Conservation (phyloP, 805 yeast genomes). For the Lipomyces sp. region DNA sequence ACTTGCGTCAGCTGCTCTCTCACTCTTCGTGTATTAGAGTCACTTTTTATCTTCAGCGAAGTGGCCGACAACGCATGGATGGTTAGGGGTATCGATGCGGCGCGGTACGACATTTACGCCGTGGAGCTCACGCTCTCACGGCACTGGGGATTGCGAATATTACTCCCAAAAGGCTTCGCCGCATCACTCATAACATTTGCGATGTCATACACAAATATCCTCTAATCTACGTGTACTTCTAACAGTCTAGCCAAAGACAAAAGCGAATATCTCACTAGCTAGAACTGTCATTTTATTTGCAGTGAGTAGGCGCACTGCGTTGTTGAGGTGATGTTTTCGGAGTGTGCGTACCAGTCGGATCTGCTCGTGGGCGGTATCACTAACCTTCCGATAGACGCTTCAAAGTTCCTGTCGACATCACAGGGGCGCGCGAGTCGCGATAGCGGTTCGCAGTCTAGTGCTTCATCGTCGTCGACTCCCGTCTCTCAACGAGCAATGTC, state of each 20-base stretch:
- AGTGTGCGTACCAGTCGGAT: conserved; percentile 18
- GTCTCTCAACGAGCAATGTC: conserved; percentile 12
- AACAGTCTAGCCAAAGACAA: neutral
- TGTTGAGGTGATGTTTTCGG: conserved; percentile 28
- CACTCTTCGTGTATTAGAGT: too few species aligned
- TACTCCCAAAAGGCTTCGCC: neutral
- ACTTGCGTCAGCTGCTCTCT: too few species aligned
- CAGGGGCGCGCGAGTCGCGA: conserved; percentile 19
- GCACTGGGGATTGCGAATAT: neutral
- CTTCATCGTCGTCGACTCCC: neutral
- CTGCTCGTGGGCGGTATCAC: neutral
- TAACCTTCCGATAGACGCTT: conserved; percentile 22
- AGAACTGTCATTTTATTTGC: neutral
- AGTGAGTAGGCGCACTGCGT: conserved; percentile 5
- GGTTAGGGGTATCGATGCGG: neutral
- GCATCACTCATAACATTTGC: neutral
- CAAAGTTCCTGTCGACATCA: conserved; percentile 31
- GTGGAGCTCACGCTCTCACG: neutral
- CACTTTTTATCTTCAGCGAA: too few species aligned
- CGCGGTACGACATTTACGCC: neutral
- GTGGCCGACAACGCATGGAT: too few species aligned
- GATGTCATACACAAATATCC: neutral
- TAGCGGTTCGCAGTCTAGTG: conserved; percentile 3
- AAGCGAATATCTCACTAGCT: neutral
- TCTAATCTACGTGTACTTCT: neutral